phyloP scores from a whole-genome alignment of 257 asterid genomes.

The Forsythia viridissima region DNA sequence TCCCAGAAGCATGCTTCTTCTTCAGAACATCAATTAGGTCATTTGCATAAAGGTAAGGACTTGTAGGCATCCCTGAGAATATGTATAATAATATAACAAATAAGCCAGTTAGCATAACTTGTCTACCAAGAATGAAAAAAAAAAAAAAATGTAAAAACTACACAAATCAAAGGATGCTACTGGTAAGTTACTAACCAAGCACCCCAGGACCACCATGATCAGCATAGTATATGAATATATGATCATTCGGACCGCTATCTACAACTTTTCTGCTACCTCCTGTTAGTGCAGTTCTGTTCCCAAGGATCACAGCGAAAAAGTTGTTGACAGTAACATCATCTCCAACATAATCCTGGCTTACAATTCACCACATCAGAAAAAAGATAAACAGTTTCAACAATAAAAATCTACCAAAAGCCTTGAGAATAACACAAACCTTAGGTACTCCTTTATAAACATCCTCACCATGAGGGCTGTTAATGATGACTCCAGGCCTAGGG shows the following conservation, averaged over 20 bases:
- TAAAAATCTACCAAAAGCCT: slow-evolving; percentile 11
- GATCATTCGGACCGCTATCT: slow-evolving; percentile 89
- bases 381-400: slow-evolving; percentile 13
- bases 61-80: slow-evolving; percentile 77
- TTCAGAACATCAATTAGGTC: slow-evolving; percentile 61
- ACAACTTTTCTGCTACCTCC: slow-evolving; percentile 97
- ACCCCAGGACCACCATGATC: slow-evolving; percentile 99
- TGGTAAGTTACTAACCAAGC: slow-evolving; percentile 59
- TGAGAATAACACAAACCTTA: slow-evolving; percentile 53
- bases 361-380: slow-evolving; percentile 24
- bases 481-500: slow-evolving; percentile 86
- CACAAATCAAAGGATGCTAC: background rate
- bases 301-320: slow-evolving; percentile 76
- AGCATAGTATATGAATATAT: slow-evolving; percentile 74
- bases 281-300: slow-evolving; percentile 66
- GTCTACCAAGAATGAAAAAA: background rate
- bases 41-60: slow-evolving; percentile 76
- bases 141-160: slow-evolving; percentile 1
- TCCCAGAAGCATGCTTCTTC: slow-evolving; percentile 81
- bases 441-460: slow-evolving; percentile 94
- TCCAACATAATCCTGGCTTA: slow-evolving; percentile 83
- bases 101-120: slow-evolving; percentile 2
- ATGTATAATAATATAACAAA: slow-evolving; percentile 12
- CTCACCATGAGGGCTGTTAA: slow-evolving; percentile 77
- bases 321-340: slow-evolving; percentile 67